Conservation (phyloP, 441 rosid species). For the Iberis amara region DNA sequence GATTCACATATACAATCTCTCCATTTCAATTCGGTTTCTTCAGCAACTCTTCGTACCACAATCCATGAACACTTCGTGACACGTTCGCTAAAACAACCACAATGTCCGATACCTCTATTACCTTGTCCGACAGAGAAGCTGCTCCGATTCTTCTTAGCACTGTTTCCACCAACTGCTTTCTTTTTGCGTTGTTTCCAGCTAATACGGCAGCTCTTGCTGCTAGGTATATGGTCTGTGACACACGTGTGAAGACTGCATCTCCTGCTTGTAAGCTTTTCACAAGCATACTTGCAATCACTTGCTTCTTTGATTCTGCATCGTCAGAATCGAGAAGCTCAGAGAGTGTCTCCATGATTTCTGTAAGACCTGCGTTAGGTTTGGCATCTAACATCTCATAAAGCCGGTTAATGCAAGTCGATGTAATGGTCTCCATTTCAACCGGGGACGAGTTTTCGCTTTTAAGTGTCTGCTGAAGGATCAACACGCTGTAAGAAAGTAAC, state of each 20-base stretch:
- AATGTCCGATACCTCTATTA: constrained; percentile 56
- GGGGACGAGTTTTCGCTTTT: constrained; percentile 44
- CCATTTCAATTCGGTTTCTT: constrained; percentile 15
- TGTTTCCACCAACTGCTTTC: constrained; percentile 49
- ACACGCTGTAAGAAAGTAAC: constrained; percentile 47
- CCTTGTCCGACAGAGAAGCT: constrained; percentile 41
- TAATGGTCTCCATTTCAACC: constrained; percentile 50
- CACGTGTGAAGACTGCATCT: constrained; percentile 71
- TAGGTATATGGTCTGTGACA: constrained; percentile 63
- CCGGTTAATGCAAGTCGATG: constrained; percentile 37
- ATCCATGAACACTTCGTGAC: constrained; percentile 53
- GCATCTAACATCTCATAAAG: constrained; percentile 50
- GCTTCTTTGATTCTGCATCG: constrained; percentile 42
- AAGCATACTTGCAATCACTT: constrained; percentile 63
- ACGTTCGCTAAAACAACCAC: constrained; percentile 58
- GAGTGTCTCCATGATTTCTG: constrained; percentile 60
- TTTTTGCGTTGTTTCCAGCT: constrained; percentile 51
- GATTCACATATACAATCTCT: neutral
- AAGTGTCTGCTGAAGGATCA: constrained; percentile 73
- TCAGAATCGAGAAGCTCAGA: constrained; percentile 34
- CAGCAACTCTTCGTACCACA: constrained; percentile 56
- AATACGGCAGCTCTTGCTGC: constrained; percentile 69
- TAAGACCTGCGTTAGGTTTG: constrained; percentile 49
- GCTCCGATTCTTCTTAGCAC: constrained; percentile 67
- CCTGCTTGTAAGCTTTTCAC: constrained; percentile 88